Conservation (phyloP, 129 eudicot species). For the Smallanthus sonchifolius region DNA sequence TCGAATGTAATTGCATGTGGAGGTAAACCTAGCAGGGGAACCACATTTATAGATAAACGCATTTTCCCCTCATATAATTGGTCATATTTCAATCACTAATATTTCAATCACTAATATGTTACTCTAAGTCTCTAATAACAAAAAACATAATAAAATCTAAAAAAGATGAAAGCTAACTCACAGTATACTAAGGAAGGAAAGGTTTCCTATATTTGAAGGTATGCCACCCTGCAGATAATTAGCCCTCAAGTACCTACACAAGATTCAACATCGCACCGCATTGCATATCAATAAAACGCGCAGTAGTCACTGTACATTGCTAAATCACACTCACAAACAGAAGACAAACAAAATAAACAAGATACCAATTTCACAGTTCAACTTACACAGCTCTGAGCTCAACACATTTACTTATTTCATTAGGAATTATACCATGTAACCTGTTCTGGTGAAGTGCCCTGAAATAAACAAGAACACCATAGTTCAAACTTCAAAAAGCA, state of each 20-base stretch:
- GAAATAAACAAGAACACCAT: conserved; percentile 12
- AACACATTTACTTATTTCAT: conserved; percentile 68
- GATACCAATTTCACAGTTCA: neutral
- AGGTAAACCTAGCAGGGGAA: neutral
- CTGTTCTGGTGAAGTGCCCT: conserved; percentile 98
- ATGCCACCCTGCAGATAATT: conserved; percentile 94
- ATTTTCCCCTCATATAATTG: neutral
- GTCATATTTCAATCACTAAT: neutral
- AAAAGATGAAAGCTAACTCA: conserved; percentile 35
- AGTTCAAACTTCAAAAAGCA: neutral
- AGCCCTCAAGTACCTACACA: conserved; percentile 73
- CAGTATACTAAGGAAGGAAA: conserved; percentile 69
- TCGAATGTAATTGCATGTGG: neutral
- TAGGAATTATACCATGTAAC: conserved; percentile 80
- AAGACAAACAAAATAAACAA: neutral
- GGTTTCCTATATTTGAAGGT: conserved; percentile 84
- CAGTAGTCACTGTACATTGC: neutral
- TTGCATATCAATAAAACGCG: neutral
- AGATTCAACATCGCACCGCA: neutral
- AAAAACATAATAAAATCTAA: neutral
- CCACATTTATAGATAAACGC: neutral
- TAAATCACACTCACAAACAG: neutral
- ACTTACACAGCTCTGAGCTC: conserved; percentile 95
- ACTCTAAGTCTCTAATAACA: neutral
- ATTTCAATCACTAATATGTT: too few species aligned